A percentile compares a stretch with the other conserved stretches of the same genome.
Conservation (phyloP, 257 asterid genomes). For the Nicotiana tabacum region DNA sequence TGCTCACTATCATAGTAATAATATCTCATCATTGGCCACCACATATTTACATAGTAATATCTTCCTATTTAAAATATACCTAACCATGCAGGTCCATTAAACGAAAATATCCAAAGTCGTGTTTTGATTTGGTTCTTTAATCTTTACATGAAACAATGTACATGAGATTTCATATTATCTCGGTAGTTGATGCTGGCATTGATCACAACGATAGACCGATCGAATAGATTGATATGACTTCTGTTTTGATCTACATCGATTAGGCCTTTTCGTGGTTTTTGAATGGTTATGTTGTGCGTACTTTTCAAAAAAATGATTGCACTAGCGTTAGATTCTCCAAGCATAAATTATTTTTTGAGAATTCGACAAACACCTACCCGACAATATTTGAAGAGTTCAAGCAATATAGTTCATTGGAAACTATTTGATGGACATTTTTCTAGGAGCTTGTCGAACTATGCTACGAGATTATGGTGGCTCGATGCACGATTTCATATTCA, state of each 20-base stretch:
- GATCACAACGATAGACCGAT: background rate
- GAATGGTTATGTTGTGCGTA: too few species aligned
- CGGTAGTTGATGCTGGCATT: background rate
- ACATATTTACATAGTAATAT: background rate
- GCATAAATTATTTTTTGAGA: fast-evolving
- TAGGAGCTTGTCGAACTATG: too few species aligned
- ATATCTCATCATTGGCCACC: constrained; percentile 2
- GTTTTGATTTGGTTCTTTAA: background rate
- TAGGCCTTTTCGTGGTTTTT: too few species aligned
- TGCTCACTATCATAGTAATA: background rate
- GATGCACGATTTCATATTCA: too few species aligned
- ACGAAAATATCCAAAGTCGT: background rate
- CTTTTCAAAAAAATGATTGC: too few species aligned
- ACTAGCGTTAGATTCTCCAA: fast-evolving
- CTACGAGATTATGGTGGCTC: too few species aligned
- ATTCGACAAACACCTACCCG: too few species aligned
- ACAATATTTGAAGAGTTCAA: too few species aligned
- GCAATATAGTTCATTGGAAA: too few species aligned
- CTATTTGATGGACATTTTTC: too few species aligned
- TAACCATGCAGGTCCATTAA: background rate
- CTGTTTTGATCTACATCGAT: too few species aligned
- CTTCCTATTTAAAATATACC: background rate
- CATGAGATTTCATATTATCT: background rate
- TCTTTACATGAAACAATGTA: background rate
- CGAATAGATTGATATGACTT: background rate